A percentile compares a stretch with the other conserved stretches of the same genome.
These are phyloP conservation scores for Fragaria vesca DNA, from an alignment of 306 rosid genomes.

Conservation along the genomic window DNA sequence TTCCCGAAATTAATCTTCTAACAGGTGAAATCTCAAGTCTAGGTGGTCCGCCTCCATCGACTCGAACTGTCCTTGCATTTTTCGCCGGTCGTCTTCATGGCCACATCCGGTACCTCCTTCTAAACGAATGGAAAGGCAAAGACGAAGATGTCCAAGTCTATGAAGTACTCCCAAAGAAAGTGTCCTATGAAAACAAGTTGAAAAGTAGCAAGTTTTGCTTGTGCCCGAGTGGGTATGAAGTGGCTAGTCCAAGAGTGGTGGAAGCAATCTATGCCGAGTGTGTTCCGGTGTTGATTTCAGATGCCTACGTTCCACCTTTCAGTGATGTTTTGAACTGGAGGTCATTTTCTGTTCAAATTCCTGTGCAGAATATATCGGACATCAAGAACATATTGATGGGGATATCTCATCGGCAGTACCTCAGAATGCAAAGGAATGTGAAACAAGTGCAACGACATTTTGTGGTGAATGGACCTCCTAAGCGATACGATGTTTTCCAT, in stretches of 20 bases:
- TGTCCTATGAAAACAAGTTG: slow-evolving; percentile 43
- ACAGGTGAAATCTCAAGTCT: slow-evolving; percentile 30
- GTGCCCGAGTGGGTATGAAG: slow-evolving; percentile 60
- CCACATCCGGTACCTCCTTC: slow-evolving; percentile 44
- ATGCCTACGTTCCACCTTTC: slow-evolving; percentile 51
- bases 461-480: slow-evolving; percentile 52
- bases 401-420: slow-evolving; percentile 42
- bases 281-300: slow-evolving; percentile 58
- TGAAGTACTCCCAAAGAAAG: slow-evolving; percentile 35
- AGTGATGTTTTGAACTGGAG: slow-evolving; percentile 56
- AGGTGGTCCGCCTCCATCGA: slow-evolving; percentile 42
- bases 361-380: slow-evolving; percentile 44
- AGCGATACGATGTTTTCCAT: slow-evolving; percentile 52
- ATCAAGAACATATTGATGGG: slow-evolving; percentile 51
- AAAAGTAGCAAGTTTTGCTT: slow-evolving; percentile 58
- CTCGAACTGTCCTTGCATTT: slow-evolving; percentile 54
- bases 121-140: slow-evolving; percentile 46
- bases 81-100: slow-evolving; percentile 58
- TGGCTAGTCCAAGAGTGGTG: slow-evolving; percentile 57
- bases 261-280: slow-evolving; percentile 62
- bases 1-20: slow-evolving; percentile 49
- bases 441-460: slow-evolving; percentile 55
- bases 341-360: slow-evolving; percentile 45
- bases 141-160: slow-evolving; percentile 57
- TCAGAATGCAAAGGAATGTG: slow-evolving; percentile 44